Conservation (phyloP, 208 protist species). For the Porcisia deanei region DNA sequence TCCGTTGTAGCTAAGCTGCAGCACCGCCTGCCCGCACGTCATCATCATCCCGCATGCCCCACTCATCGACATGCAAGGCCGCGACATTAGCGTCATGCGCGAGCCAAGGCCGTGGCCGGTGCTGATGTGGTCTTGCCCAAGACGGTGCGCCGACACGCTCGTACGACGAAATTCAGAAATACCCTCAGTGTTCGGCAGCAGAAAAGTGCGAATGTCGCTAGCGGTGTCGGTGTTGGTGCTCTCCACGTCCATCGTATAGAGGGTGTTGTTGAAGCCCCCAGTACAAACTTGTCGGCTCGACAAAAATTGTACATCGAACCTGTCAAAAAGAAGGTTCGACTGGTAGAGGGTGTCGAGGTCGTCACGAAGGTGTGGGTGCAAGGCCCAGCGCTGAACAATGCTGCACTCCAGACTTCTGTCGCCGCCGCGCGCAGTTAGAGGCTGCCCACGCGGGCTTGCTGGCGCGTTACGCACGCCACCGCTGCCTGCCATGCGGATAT, state of each 20-base stretch:
- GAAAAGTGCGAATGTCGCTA: slow-evolving; percentile 39
- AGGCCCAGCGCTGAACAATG: slow-evolving; percentile 69
- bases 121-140: slow-evolving; percentile 10
- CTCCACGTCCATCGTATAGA: slow-evolving; percentile 75
- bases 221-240: slow-evolving; percentile 14
- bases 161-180: slow-evolving; percentile 34
- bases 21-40: slow-evolving; percentile 61
- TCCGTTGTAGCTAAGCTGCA: slow-evolving; percentile 74
- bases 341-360: slow-evolving; percentile 75
- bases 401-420: slow-evolving; percentile 18
- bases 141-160: slow-evolving; percentile 28
- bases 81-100: slow-evolving; percentile 53
- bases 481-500: slow-evolving; percentile 58
- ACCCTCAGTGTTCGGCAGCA: slow-evolving; percentile 51
- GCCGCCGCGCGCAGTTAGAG: neutral
- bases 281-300: slow-evolving; percentile 60
- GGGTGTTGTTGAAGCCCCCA: slow-evolving; percentile 66
- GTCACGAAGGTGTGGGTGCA: slow-evolving; percentile 65
- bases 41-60: slow-evolving; percentile 67
- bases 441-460: slow-evolving; percentile 16
- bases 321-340: slow-evolving; percentile 62
- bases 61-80: slow-evolving; percentile 51
- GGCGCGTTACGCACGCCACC: slow-evolving; percentile 25
- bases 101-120: slow-evolving; percentile 44
- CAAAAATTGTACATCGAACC: slow-evolving; percentile 78